Conservation (phyloP, 2,329 filamentous ascomycete species). For the Arthrobotrys sphaeroides region DNA sequence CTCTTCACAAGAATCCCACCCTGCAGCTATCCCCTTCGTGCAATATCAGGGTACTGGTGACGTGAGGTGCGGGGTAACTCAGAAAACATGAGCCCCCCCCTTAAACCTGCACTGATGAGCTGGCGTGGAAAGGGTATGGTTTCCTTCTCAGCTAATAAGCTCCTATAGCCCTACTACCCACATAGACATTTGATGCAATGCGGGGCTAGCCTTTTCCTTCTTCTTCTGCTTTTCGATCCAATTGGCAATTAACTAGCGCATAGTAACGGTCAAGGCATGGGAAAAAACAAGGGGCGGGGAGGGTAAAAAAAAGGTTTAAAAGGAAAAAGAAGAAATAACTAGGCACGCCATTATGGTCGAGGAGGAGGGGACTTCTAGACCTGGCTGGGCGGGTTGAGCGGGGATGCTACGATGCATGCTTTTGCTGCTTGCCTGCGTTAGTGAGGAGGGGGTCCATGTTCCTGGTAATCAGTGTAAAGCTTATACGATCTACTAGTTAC, state of each 20-base stretch:
- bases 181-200: neutral
- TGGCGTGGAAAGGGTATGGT: conserved; percentile 20
- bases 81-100: too few species aligned
- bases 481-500: neutral
- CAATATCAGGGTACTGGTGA: conserved; percentile 46
- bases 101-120: conserved; percentile 39
- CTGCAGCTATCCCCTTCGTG: too few species aligned
- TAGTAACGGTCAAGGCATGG: too few species aligned
- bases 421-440: neutral
- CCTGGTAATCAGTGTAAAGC: conserved; percentile 6
- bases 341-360: conserved; percentile 7
- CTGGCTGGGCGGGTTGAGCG: neutral
- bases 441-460: neutral
- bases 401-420: neutral
- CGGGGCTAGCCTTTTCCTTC: too few species aligned
- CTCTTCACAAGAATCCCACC: neutral
- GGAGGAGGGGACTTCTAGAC: neutral
- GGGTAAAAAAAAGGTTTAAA: too few species aligned
- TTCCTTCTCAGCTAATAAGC: conserved; percentile 14
- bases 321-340: conserved; percentile 6
- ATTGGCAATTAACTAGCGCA: conserved; percentile 24
- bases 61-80: conserved; percentile 52
- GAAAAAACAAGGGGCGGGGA: too few species aligned
- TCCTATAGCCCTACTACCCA: conserved; percentile 16
- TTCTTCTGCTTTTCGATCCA: too few species aligned